Base-by-base conservation (phyloP, 2,329 filamentous ascomycete species). In the Stagonosporopsis rhizophila region DNA sequence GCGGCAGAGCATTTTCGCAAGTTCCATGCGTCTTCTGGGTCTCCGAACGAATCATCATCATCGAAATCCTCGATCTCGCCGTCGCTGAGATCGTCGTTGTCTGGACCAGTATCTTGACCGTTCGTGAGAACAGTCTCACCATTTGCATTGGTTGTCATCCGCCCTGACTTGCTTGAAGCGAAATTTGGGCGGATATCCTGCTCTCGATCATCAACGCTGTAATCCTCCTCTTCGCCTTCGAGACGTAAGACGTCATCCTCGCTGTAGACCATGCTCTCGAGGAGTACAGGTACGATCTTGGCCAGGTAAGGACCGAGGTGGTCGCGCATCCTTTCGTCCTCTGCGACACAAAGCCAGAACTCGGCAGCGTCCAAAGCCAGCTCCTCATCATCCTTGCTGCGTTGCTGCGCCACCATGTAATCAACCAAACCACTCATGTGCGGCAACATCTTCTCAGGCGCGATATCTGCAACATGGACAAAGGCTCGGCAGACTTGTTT, bases 1-100 rank as follows among this genome's bases (percentile, higher is more conserved):
- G 95, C 95, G 7, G 95, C 95, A 34, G 95, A 98, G 80, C 95
- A 98, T 79, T 99, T 99, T 61, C 95, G 87, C 49, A 99, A 81
- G 51, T 94, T 98, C 95, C 95, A 99, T 67, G 87, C 86, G 74
- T 96, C 92, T 74, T 98, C 95, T 0, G 92, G 91, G 66, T 93
- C 91, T 45, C 81, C 82, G 37, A 83, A 81, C 60, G 91, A 83
- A 56, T 86, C 91, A 42, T 92, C 91, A 44, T 90, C 90, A 52
- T 88, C 85, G 27, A 82, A 81, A 34, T 89, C 88, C 37, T 89
- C 90, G 39, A 96, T 87, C 74, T 97, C 93, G 34, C 92, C 94
- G 60, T 97, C 94, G 67, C 94, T 94, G 6, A 93, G 78, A 41
- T 92, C 89, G 59, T 91, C 90, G 39, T 72, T 60, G 64, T 47